Conservation (phyloP, 148 eudicot species). For the Rhododendron williamsianum region DNA sequence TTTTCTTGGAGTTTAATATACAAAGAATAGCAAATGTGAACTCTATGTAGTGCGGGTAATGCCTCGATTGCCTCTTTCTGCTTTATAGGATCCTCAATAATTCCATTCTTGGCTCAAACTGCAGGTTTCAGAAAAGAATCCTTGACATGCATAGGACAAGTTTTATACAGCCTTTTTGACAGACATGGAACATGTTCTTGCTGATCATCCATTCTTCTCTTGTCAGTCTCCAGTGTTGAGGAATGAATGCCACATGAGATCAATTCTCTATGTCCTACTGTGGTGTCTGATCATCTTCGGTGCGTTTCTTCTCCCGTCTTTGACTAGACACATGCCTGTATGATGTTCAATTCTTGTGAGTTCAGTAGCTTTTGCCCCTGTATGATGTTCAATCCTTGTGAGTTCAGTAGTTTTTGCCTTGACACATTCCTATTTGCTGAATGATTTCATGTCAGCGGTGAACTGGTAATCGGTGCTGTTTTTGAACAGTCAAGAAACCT, state of each 20-base stretch:
- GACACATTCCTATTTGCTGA: conserved; percentile 72
- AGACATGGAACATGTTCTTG: conserved; percentile 55
- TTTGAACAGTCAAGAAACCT: conserved; percentile 56
- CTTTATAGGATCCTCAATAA: conserved; percentile 67
- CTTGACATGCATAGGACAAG: conserved; percentile 63
- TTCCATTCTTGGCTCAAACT: conserved; percentile 55
- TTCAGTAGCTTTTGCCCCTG: conserved; percentile 35
- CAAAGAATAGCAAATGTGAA: background rate
- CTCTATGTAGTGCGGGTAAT: conserved; percentile 39
- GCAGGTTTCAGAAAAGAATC: conserved; percentile 65
- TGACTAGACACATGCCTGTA: conserved; percentile 74
- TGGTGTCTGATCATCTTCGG: conserved; percentile 57
- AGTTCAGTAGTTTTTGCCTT: conserved; percentile 65
- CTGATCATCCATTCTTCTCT: conserved; percentile 47
- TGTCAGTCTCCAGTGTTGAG: conserved; percentile 60
- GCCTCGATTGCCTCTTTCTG: conserved; percentile 63
- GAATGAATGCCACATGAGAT: conserved; percentile 66
- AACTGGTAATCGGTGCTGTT: conserved; percentile 58
- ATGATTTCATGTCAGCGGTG: conserved; percentile 57
- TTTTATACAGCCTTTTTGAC: conserved; percentile 62
- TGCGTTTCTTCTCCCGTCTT: conserved; percentile 69
- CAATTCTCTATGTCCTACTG: conserved; percentile 55
- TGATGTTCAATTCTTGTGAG: conserved; percentile 72
- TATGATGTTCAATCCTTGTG: conserved; percentile 67
- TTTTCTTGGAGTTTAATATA: background rate